A percentile compares a stretch with the other conserved stretches of the same genome.
Evolutionary conservation across 1,284 basidiomycete genomes (phyloP).

Genomic region (Heterobasidion parviporum): DNA sequence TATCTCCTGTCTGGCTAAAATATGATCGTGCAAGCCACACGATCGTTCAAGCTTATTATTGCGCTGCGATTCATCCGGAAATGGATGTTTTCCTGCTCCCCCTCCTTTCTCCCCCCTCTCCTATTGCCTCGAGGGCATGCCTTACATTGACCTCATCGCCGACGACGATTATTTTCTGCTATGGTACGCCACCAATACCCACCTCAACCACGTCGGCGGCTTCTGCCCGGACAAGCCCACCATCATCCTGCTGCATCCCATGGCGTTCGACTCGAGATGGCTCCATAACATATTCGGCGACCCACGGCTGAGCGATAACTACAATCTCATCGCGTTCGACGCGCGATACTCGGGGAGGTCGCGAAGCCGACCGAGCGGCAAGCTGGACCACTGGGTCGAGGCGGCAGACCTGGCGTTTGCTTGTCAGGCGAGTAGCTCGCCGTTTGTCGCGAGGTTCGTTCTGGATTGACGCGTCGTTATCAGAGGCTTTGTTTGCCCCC

Average conservation of each 20-base stretch:
- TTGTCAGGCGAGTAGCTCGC: slow-evolving; percentile 39
- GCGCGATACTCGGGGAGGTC: slow-evolving; percentile 55
- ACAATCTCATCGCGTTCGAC: slow-evolving; percentile 70
- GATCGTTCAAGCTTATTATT: neutral
- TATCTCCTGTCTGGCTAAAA: neutral
- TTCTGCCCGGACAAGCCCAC: slow-evolving; percentile 60
- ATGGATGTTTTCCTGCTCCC: neutral
- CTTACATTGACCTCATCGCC: slow-evolving; percentile 59
- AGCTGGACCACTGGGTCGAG: slow-evolving; percentile 66
- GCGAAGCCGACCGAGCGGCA: slow-evolving; percentile 38
- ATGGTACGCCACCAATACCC: slow-evolving; percentile 61
- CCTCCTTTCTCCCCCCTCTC: neutral
- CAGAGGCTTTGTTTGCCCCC: slow-evolving; percentile 55
- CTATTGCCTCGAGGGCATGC: slow-evolving; percentile 35
- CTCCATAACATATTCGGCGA: slow-evolving; percentile 59
- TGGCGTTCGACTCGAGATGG: slow-evolving; percentile 64
- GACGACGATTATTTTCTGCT: slow-evolving; percentile 60
- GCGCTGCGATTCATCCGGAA: neutral
- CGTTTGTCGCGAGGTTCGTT: neutral
- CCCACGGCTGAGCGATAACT: slow-evolving; percentile 44
- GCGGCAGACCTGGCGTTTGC: slow-evolving; percentile 69
- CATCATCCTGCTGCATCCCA: slow-evolving; percentile 58
- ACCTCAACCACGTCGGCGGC: slow-evolving; percentile 47
- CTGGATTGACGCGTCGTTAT: neutral
- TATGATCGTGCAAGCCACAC: neutral